Conservation (phyloP, 1,284 basidiomycete genomes). For the Rhodotorula glutinis region DNA sequence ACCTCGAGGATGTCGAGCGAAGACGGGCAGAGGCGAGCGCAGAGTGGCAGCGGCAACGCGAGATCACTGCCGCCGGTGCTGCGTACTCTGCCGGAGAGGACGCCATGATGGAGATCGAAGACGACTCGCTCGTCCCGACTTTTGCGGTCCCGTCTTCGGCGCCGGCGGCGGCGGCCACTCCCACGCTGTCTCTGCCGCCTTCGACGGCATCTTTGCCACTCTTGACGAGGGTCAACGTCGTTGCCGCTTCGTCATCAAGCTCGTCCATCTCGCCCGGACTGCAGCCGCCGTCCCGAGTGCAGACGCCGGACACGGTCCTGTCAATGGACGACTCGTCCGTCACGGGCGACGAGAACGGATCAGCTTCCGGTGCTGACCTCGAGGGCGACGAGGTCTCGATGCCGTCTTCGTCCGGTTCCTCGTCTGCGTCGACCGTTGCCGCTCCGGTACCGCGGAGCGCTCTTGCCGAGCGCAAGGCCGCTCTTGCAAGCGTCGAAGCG, state of each 20-base stretch:
- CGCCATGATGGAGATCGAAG: background rate
- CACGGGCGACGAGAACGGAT: slow-evolving; percentile 30
- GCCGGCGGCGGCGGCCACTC: background rate
- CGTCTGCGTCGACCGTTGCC: slow-evolving; percentile 3
- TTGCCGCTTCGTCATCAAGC: slow-evolving; percentile 20
- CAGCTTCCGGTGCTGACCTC: slow-evolving; percentile 12
- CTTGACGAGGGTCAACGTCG: slow-evolving; percentile 31
- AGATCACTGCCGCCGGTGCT: background rate
- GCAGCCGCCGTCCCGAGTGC: slow-evolving; percentile 25
- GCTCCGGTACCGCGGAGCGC: background rate
- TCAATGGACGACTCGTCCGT: slow-evolving; percentile 27
- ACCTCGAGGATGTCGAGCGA: slow-evolving; percentile 54
- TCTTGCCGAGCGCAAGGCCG: background rate
- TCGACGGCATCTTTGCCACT: slow-evolving; percentile 22
- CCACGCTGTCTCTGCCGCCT: slow-evolving; percentile 19
- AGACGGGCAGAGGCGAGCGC: slow-evolving; percentile 24
- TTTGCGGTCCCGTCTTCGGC: slow-evolving; percentile 7
- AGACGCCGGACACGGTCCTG: slow-evolving; percentile 35
- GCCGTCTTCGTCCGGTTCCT: background rate
- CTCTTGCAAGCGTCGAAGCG: slow-evolving; percentile 3
- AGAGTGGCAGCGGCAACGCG: slow-evolving; percentile 17
- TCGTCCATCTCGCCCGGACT: background rate
- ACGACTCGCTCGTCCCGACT: slow-evolving; percentile 46
- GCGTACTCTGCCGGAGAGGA: background rate
- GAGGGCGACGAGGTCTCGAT: slow-evolving; percentile 14